Evolutionary conservation across 176 grass and related monocot species (phyloP).

Genomic region (Dactylis glomerata): DNA sequence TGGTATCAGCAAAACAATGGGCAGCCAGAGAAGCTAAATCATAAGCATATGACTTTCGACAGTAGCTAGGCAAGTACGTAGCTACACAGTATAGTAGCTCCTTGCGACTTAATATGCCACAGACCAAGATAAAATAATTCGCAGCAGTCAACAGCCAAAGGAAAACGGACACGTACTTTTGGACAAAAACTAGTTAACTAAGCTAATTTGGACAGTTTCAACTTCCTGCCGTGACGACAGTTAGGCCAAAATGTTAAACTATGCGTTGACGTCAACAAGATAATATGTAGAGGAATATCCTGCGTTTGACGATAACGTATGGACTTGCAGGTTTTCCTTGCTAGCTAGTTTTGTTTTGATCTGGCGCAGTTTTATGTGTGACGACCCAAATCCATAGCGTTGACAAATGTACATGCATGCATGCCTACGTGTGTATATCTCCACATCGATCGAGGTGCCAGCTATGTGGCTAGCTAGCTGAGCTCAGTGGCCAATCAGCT

Average conservation of each 20-base stretch:
- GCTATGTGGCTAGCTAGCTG: conserved; percentile 1
- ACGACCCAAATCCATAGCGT: background rate
- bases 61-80: background rate
- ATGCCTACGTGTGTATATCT: background rate
- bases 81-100: background rate
- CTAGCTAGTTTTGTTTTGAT: background rate
- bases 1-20: background rate
- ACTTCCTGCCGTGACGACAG: background rate
- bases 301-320: background rate
- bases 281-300: background rate
- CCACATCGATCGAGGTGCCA: background rate
- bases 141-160: background rate
- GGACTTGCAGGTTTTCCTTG: background rate
- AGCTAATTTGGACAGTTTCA: background rate
- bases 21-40: background rate
- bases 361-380: background rate
- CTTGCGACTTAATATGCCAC: background rate
- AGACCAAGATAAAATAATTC: background rate
- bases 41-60: background rate
- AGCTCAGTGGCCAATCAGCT: background rate
- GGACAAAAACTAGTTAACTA: background rate
- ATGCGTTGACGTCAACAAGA: conserved; percentile 6
- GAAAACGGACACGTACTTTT: background rate
- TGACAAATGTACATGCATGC: conserved; percentile 1
- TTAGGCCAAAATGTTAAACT: background rate